These are phyloP conservation scores for Mycena latifolia DNA, from an alignment of 768 basidiomycete genomes.

Conservation along the genomic window DNA sequence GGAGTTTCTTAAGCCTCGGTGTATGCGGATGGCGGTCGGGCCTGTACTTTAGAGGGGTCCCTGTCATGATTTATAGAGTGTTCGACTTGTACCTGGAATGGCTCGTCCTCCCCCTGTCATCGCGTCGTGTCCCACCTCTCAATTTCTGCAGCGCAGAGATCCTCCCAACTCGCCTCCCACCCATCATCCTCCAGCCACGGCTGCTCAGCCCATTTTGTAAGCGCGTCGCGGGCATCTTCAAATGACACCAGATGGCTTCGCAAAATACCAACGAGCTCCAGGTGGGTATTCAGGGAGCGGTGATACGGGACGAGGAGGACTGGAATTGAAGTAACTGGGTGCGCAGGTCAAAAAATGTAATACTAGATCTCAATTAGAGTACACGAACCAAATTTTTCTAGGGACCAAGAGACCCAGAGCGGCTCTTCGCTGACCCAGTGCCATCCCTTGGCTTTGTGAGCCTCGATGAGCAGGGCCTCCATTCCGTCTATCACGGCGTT, in stretches of 20 bases:
- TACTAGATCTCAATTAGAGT: not conserved
- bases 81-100: not conserved
- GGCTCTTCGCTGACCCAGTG: slow-evolving; percentile 79
- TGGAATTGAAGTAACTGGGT: slow-evolving; percentile 23
- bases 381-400: slow-evolving; percentile 79
- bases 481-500: slow-evolving; percentile 71
- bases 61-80: not conserved
- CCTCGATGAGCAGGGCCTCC: slow-evolving; percentile 75
- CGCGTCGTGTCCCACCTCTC: slow-evolving; percentile 16
- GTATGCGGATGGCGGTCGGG: slow-evolving; percentile 33
- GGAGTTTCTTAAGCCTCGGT: slow-evolving; percentile 27
- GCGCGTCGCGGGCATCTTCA: slow-evolving; percentile 71
- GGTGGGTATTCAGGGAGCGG: slow-evolving; percentile 39
- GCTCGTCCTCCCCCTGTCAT: not conserved
- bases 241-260: slow-evolving; percentile 78
- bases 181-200: slow-evolving; percentile 73
- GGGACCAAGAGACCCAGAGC: slow-evolving; percentile 86
- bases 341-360: not conserved
- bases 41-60: not conserved
- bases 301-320: slow-evolving; percentile 44
- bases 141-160: slow-evolving; percentile 63
- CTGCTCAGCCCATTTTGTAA: slow-evolving; percentile 79
- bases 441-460: slow-evolving; percentile 78
- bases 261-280: slow-evolving; percentile 55
- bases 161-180: slow-evolving; percentile 84